These are phyloP conservation scores for Macadamia tetraphylla DNA, from an alignment of 164 flowering plant genomes.

Conservation along the genomic window DNA sequence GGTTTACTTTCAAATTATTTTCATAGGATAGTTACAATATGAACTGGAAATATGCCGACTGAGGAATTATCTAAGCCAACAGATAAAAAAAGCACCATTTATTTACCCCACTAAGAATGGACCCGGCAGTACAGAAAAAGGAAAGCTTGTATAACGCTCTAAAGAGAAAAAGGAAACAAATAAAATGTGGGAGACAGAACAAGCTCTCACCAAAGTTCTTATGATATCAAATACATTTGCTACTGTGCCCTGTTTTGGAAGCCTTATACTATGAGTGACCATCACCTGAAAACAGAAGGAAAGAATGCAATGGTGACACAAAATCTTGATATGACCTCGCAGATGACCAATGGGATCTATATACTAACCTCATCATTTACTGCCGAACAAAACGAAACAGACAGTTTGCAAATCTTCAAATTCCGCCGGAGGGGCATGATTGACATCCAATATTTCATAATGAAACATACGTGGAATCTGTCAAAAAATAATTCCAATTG, in stretches of 20 bases:
- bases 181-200: background rate
- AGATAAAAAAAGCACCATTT: background rate
- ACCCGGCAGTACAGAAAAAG: background rate
- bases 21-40: too few species aligned
- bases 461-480: constrained; percentile 72
- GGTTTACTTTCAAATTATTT: background rate
- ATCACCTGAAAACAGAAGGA: constrained; percentile 26
- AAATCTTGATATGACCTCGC: background rate
- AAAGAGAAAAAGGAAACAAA: background rate
- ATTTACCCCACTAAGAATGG: background rate
- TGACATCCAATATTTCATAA: constrained; percentile 71
- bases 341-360: background rate
- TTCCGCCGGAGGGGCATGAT: constrained; percentile 51
- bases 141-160: background rate
- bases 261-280: constrained; percentile 39
- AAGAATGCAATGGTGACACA: background rate
- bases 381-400: constrained; percentile 44
- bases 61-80: background rate
- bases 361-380: constrained; percentile 45
- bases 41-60: background rate
- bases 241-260: constrained; percentile 58
- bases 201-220: constrained; percentile 35
- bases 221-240: constrained; percentile 47
- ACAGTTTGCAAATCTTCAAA: constrained; percentile 50
- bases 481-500: background rate